Evolutionary conservation across 83 land plant species (phyloP).

Genomic region (Picea engelmannii): DNA sequence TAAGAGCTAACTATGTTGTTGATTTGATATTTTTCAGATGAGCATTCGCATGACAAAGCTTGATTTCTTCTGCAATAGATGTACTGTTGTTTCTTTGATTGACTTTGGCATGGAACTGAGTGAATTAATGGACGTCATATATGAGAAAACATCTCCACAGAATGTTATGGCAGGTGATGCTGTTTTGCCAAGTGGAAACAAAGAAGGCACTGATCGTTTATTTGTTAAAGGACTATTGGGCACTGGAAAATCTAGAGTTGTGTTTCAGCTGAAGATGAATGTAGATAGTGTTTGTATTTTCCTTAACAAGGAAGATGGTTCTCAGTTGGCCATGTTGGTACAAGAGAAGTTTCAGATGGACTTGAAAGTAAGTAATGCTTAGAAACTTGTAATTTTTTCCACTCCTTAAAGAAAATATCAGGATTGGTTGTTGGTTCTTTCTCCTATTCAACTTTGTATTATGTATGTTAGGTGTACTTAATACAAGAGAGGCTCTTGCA

Average conservation of each 20-base stretch:
- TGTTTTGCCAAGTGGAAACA: slow-evolving; percentile 26
- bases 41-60: slow-evolving; percentile 89
- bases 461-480: too few species aligned
- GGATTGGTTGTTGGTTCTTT: too few species aligned
- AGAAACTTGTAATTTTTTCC: too few species aligned
- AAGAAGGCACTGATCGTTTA: slow-evolving; percentile 41
- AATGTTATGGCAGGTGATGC: slow-evolving; percentile 11
- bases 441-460: too few species aligned
- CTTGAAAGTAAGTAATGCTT: slow-evolving; percentile 55
- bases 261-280: slow-evolving; percentile 81
- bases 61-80: slow-evolving; percentile 95
- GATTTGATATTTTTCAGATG: slow-evolving; percentile 62
- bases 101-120: slow-evolving; percentile 87
- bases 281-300: slow-evolving; percentile 82
- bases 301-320: slow-evolving; percentile 92
- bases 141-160: slow-evolving; percentile 12
- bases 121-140: slow-evolving; percentile 27
- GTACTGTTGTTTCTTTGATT: slow-evolving; percentile 94
- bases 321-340: slow-evolving; percentile 90
- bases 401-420: too few species aligned
- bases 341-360: slow-evolving; percentile 93
- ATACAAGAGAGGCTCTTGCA: too few species aligned
- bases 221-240: slow-evolving; percentile 90
- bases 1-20: slow-evolving; percentile 1
- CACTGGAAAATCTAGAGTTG: slow-evolving; percentile 88